Base-by-base conservation (phyloP, 225 moss, liverwort and hornwort species). In the Physcomitrellopsis africana region DNA sequence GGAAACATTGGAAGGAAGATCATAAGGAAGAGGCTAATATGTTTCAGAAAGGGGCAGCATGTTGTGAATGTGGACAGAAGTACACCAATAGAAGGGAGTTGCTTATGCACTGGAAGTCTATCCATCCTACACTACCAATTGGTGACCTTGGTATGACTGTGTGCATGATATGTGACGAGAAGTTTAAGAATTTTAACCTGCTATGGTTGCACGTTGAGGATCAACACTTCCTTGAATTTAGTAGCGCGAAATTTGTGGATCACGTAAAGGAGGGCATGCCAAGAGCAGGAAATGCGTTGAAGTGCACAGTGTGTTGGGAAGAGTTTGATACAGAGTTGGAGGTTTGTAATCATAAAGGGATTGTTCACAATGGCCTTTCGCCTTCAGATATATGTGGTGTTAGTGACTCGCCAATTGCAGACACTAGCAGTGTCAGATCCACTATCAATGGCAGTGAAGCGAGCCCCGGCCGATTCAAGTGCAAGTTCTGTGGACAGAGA, bases 141-240 rank as follows among this genome's bases (percentile, higher is more conserved):
- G 44, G 49, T 24, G 81, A 78, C 45, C 41, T 73, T 41, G 58
- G 79, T 63, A 32, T 48, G 48, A 5, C 64, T 24, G 85, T 91
- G 54, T 95, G 92, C 77, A 67, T 84, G 41, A 66, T 75, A 26
- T 91, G 95, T 77, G 81, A 87, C 17, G 29, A 55, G 19, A 81
- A 69, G 77, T 89, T 79, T 66, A 75, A 69, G 7, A 67, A 85
- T 64, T 82, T 85, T 57, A 81, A 78, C 60, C 51, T 44, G 53
- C 74, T 95, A 45, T 85, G 89, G 73, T 80, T 85, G 55, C 95
- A 95, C 75, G 91, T 95, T 19, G 80, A 82, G 68, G 70, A 74
- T 17, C 76, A 73, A 69, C 91, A 95, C 85, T 75, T 72, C 61
- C 80, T 82, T 42, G 85, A 85, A 45, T 88, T 92, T 19, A 91